phyloP scores from a whole-genome alignment of 2,329 filamentous ascomycete genomes.

The Tolypocladium pustulatum region DNA sequence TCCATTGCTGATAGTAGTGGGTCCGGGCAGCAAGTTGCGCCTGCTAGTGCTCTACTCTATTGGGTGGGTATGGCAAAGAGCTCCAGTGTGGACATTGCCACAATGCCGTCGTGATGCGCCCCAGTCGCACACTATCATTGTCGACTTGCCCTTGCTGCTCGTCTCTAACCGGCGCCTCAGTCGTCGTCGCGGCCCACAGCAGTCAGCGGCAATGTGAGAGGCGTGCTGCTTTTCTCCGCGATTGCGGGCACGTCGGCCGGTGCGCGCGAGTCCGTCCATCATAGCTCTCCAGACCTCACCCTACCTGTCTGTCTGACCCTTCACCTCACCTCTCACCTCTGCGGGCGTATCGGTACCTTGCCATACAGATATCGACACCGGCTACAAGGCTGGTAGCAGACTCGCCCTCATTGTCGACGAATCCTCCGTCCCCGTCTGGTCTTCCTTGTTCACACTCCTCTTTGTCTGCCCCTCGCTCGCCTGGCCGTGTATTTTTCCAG shows the following conservation, averaged over 20 bases:
- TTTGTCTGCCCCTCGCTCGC: neutral
- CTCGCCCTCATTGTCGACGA: too few relatives aligned
- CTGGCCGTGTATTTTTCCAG: neutral
- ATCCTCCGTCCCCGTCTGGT: neutral
- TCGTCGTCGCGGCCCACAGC: neutral
- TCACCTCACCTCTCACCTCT: neutral
- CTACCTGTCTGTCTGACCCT: neutral
- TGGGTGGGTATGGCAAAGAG: neutral
- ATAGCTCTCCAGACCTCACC: neutral
- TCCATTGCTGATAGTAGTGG: neutral
- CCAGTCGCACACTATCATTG: neutral
- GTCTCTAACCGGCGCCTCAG: neutral
- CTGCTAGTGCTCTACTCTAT: neutral
- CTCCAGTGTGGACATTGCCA: neutral
- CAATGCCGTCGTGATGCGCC: neutral
- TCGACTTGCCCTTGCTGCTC: neutral
- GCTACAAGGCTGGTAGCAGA: neutral
- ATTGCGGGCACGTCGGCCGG: constrained; percentile 2
- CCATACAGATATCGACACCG: neutral
- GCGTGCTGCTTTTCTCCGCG: constrained; percentile 1
- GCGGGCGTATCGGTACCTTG: neutral
- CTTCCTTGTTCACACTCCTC: neutral
- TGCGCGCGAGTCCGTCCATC: neutral
- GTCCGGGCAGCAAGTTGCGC: neutral
- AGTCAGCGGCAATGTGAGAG: neutral